These are phyloP conservation scores for Phytophthora ramorum DNA, from an alignment of 352 stramenopile genomes.

Conservation along the genomic window DNA sequence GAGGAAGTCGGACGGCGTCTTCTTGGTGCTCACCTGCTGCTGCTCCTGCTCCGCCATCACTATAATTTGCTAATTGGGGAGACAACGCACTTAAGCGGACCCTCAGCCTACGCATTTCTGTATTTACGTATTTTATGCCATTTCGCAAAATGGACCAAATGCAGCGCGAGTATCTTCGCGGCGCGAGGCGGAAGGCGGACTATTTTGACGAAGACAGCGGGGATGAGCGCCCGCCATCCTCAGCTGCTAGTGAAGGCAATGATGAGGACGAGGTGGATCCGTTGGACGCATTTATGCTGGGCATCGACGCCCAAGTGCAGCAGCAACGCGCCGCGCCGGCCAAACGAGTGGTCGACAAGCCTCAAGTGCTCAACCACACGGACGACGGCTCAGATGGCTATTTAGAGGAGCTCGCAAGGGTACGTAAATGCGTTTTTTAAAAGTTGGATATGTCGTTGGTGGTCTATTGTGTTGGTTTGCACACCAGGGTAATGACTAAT, in stretches of 20 bases:
- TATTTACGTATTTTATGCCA: background rate
- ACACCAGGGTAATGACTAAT: too few relatives aligned
- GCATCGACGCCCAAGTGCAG: constrained; percentile 80
- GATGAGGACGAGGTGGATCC: constrained; percentile 76
- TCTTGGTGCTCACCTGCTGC: constrained; percentile 61
- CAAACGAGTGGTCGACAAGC: constrained; percentile 46
- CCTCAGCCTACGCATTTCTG: too few relatives aligned
- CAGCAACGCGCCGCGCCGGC: constrained; percentile 34
- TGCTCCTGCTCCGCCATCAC: constrained; percentile 49
- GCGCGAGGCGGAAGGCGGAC: constrained; percentile 60
- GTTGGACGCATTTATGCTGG: constrained; percentile 86
- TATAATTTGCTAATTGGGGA: constrained; percentile 13
- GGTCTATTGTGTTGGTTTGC: too few relatives aligned
- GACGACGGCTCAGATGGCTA: constrained; percentile 44
- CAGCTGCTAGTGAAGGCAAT: background rate
- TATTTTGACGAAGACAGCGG: constrained; percentile 81
- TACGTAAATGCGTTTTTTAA: constrained; percentile 18
- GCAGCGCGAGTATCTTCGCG: constrained; percentile 66
- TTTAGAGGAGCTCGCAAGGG: constrained; percentile 38
- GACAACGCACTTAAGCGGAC: background rate
- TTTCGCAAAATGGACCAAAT: constrained; percentile 46
- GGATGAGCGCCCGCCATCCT: constrained; percentile 14
- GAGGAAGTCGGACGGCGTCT: constrained; percentile 92
- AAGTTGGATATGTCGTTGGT: background rate
- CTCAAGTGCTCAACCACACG: constrained; percentile 43